Conservation (phyloP, 2,329 filamentous ascomycete species). For the Aspergillus amoenus region DNA sequence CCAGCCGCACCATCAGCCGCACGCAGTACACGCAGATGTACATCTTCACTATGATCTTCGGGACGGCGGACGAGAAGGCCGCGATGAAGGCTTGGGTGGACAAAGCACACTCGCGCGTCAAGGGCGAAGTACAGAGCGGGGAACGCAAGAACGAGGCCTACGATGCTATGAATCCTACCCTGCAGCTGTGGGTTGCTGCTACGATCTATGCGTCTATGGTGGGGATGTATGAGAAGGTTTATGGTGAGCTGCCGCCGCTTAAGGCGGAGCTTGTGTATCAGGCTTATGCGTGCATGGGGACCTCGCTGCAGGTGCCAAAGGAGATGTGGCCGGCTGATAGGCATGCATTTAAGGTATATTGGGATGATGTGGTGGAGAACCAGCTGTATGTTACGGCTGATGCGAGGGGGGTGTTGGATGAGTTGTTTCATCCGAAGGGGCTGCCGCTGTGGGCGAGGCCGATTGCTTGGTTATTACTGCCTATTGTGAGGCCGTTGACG, state of each 20-base stretch:
- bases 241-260: neutral
- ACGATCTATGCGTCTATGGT: slow-evolving; percentile 6
- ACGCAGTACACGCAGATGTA: slow-evolving; percentile 1
- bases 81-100: slow-evolving; percentile 4
- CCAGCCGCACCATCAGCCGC: slow-evolving; percentile 2
- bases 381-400: neutral
- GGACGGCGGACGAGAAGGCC: slow-evolving; percentile 1
- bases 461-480: slow-evolving; percentile 2
- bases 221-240: slow-evolving; percentile 3
- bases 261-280: slow-evolving; percentile 8
- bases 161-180: slow-evolving; percentile 4
- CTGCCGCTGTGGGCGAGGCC: slow-evolving; percentile 2
- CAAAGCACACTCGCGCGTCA: neutral
- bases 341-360: slow-evolving; percentile 8
- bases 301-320: neutral
- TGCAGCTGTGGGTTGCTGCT: slow-evolving; percentile 11
- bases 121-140: neutral
- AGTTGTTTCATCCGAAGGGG: slow-evolving; percentile 3
- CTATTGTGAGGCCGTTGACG: slow-evolving; percentile 1
- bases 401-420: slow-evolving; percentile 1
- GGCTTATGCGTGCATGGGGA: slow-evolving; percentile 6
- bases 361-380: slow-evolving; percentile 2
- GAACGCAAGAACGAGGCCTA: neutral
- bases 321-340: slow-evolving; percentile 11
- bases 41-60: slow-evolving; percentile 9